Evolutionary conservation across 1,284 basidiomycete genomes (phyloP), one percentile per base, ranked within the genome.

Genomic region (Fomitopsis schrenkii): DNA sequence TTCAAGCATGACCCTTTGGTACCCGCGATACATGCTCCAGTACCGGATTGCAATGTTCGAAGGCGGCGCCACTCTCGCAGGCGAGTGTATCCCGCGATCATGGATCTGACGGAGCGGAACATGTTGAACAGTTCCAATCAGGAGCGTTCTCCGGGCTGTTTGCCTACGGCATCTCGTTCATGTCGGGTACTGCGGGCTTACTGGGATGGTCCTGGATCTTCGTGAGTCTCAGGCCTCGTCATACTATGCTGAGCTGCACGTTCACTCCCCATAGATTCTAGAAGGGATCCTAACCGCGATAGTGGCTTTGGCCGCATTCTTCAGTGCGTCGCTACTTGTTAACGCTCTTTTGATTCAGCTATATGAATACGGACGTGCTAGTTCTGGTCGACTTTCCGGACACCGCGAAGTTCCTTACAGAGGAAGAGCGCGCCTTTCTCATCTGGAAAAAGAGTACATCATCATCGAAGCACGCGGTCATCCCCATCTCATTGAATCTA

Each of bases 401-500:
- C 5, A 84, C 83, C 0, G 85, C 85, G 0, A 73, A 64, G 17
- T 88, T 87, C 72, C 71, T 88, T 10, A 86, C 84, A 0, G 79
- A 78, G 0, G 84, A 86, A 63, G 86, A 89, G 67, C 78, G 80
- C 5, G 75, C 82, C 0, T 89, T 79, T 67, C 75, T 88, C 17
- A 72, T 88, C n/a, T 82, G 81, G 76, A 82, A 76, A 64, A 88
- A 88, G 73, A 87, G 87, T 84, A 61, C 54, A 78, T 22, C 8
- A 12, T 4, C 30, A 33, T 33, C 30, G 4, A 1, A 33, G 30
- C 30, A 8, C 30, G 22, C 22, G 22, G 22, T 22, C 22, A 22
- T 22, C 22, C 22, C 22, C 22, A 22, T 8, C 8, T 8, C 30
- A 33, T 33, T 33, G 8, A 8, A 33, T 8, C 30, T 8, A 8